A percentile compares a stretch with the other conserved stretches of the same genome.
Evolutionary conservation across 345 rosid genomes (phyloP).

Genomic region (Populus euphratica): DNA sequence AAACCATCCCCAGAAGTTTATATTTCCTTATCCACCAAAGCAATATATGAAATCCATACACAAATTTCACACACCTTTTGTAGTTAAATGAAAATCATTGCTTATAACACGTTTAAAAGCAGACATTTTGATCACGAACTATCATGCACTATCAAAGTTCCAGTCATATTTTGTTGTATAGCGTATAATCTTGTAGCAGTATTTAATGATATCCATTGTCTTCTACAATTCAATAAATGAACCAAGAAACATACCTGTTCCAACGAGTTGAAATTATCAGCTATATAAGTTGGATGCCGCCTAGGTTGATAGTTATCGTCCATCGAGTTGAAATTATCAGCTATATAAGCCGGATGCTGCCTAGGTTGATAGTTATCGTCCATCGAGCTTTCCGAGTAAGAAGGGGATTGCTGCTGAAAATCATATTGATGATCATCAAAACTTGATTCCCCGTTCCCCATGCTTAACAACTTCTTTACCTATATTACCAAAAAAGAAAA

Average conservation of each 20-base stretch:
- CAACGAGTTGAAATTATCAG: conserved; percentile 64
- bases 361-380: conserved; percentile 21
- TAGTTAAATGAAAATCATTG: background rate
- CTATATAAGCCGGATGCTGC: conserved; percentile 37
- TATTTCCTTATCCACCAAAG: background rate
- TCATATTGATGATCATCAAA: conserved; percentile 22
- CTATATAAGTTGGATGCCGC: conserved; percentile 39
- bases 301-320: conserved; percentile 21
- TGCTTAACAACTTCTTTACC: conserved; percentile 14
- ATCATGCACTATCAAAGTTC: background rate
- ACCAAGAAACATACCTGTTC: conserved; percentile 53
- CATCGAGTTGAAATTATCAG: conserved; percentile 53
- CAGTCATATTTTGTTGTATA: background rate
- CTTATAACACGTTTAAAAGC: background rate
- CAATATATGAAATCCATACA: background rate
- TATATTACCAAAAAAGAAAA: background rate
- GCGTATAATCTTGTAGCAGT: background rate
- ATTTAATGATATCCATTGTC: background rate
- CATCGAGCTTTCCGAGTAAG: conserved; percentile 34
- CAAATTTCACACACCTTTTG: background rate
- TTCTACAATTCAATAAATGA: background rate
- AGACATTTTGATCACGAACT: background rate
- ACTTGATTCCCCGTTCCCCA: conserved; percentile 39
- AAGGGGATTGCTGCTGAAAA: conserved; percentile 20
- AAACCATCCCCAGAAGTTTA: background rate